Evolutionary conservation across 2,329 filamentous ascomycete genomes (phyloP).

Genomic region (Seiridium cupressi): DNA sequence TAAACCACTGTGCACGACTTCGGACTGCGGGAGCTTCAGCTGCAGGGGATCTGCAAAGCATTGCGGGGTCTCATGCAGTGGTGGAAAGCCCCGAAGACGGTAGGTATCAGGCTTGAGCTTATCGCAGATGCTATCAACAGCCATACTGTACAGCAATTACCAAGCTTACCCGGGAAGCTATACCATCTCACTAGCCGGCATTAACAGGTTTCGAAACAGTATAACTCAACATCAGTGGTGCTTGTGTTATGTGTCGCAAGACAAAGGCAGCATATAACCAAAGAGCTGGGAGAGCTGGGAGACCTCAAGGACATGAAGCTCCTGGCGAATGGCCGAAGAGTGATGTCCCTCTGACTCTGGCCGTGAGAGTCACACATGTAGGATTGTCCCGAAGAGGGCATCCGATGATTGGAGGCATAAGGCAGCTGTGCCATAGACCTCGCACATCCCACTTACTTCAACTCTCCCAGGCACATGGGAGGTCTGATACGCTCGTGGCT

Average conservation of each 20-base stretch:
- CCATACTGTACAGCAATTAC: background rate
- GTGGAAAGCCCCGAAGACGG: background rate
- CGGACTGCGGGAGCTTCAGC: background rate
- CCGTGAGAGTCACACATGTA: background rate
- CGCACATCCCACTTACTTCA: background rate
- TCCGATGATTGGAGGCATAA: background rate
- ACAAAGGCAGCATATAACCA: background rate
- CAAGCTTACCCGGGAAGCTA: background rate
- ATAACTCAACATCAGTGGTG: background rate
- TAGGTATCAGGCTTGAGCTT: background rate
- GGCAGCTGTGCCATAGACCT: background rate
- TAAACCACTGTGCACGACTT: background rate
- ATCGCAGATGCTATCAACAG: background rate
- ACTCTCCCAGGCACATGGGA: background rate
- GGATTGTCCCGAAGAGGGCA: constrained; percentile 2
- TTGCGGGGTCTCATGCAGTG: background rate
- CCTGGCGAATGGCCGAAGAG: background rate
- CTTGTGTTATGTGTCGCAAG: background rate
- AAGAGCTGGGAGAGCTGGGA: background rate
- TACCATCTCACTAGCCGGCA: background rate
- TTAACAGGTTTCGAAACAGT: background rate
- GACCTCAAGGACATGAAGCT: background rate
- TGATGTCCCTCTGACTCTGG: background rate
- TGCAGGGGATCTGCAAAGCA: background rate
- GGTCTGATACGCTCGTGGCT: constrained; percentile 5